Evolutionary conservation across 1,284 basidiomycete genomes (phyloP), one percentile per base, ranked within the genome.

Genomic region (Boletus smithii): DNA sequence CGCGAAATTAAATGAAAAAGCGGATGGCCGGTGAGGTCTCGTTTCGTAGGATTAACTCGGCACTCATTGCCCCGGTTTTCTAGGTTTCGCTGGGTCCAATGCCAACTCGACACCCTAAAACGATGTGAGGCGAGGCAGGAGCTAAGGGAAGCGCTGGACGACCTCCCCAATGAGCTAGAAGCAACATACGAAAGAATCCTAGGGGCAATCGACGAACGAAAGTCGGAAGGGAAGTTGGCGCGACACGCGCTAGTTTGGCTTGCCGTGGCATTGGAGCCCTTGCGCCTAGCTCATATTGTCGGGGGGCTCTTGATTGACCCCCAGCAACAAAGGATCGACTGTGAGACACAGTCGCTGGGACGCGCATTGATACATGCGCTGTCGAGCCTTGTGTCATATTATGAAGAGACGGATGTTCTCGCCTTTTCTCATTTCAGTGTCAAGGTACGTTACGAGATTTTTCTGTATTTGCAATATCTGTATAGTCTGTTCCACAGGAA

Each of bases 81-180:
- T 32, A 47, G 46, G 22, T 47, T 47, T 17, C 32, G 27, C 9
- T 47, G 46, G 46, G 46, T 42, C 4, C 46, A 42, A 8, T 47
- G 46, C 16, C 46, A 47, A 17, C 20, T 47, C 2, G 45, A 42
- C 27, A 17, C 16, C 11, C 27, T 47, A 10, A 42, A 42, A n/a
- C 29, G 22, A 34, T 47, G 40, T 14, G n/a, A 8, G 4, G 10
- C 22, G 2, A 5, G 1, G n/a, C 10, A 17, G 10, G 22, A 45
- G 11, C 22, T 45, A 14, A 30, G 16, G n/a, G 29, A 45, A 31
- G n/a, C 27, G 5, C 20, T 45, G 3, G 35, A 26, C 8, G 13
- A 26, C 16, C 43, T 45, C 8, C 43, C 43, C 1, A 24, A 16
- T 5, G 43, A 23, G 10, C 9, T 44, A 17, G 27, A 20, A 27